Percentiles rank a stretch among this genome's conserved stretches.
These are phyloP conservation scores for Porogramme epimiltina DNA, from an alignment of 1,284 basidiomycete species.

Conservation along the genomic window DNA sequence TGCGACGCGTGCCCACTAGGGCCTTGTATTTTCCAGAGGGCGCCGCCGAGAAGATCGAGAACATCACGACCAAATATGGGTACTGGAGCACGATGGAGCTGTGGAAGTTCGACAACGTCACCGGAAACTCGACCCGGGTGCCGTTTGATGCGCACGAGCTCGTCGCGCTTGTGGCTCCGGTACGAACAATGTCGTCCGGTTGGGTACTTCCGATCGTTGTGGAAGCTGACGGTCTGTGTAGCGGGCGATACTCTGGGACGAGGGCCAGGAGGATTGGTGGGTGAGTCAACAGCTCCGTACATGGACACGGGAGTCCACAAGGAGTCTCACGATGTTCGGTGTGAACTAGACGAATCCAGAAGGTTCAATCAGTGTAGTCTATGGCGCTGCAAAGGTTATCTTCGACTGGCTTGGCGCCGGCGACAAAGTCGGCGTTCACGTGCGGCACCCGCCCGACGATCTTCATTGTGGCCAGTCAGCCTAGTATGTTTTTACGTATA, in stretches of 20 bases:
- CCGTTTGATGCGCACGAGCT: conserved; percentile 18
- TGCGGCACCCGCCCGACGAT: conserved; percentile 15
- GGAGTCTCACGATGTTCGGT: not conserved
- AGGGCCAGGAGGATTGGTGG: conserved; percentile 18
- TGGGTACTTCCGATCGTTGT: not conserved
- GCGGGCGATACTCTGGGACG: conserved; percentile 20
- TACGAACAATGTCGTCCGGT: not conserved
- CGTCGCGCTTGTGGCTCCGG: conserved; percentile 17
- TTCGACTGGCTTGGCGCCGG: conserved; percentile 16
- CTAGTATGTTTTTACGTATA: conserved; percentile 5
- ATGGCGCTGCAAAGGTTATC: conserved; percentile 10
- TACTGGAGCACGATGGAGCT: conserved; percentile 14
- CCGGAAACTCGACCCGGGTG: conserved; percentile 10
- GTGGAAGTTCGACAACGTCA: conserved; percentile 16
- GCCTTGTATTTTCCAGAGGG: conserved; percentile 2
- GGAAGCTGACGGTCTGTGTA: not conserved
- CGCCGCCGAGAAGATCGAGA: conserved; percentile 15
- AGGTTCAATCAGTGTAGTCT: conserved; percentile 11
- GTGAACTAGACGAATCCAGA: conserved; percentile 20
- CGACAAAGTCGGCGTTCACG: conserved; percentile 13
- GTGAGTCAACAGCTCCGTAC: not conserved
- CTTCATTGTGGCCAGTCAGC: conserved; percentile 13
- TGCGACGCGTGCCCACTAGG: not conserved
- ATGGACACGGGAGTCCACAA: not conserved
- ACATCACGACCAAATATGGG: conserved; percentile 11